phyloP scores from a whole-genome alignment of 2,329 filamentous ascomycete species.

The Berkeleyomyces basicola region DNA sequence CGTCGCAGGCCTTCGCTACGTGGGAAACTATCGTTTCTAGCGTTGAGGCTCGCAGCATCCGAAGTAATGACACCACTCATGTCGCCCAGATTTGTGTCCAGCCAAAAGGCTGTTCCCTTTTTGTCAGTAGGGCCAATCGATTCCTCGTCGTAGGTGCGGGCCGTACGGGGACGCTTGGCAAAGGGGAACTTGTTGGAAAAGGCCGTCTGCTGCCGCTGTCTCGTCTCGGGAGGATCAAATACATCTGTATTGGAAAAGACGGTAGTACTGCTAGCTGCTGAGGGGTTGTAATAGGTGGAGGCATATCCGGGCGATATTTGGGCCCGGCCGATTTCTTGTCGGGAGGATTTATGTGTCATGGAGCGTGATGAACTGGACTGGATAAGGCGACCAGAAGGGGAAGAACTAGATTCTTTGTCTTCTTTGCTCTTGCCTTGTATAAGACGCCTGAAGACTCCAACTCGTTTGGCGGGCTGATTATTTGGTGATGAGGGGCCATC shows the following conservation, averaged over 20 bases:
- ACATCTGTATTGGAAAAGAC: conserved; percentile 10
- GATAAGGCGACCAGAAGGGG: conserved; percentile 18
- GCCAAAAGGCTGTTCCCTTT: conserved; percentile 48
- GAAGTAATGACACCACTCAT: conserved; percentile 49
- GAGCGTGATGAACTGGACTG: conserved; percentile 14
- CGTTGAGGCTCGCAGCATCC: background rate
- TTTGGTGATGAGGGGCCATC: conserved; percentile 21
- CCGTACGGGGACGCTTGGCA: conserved; percentile 35
- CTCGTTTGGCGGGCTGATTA: conserved; percentile 21
- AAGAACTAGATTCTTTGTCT: background rate
- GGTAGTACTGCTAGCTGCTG: background rate
- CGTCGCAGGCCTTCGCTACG: background rate
- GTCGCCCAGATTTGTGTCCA: conserved; percentile 76
- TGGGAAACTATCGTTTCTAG: conserved; percentile 4
- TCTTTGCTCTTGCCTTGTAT: conserved; percentile 12
- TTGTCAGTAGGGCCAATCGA: conserved; percentile 43
- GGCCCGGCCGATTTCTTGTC: conserved; percentile 24
- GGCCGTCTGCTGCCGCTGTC: conserved; percentile 16
- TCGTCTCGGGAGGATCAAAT: conserved; percentile 14
- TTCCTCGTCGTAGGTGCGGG: conserved; percentile 37
- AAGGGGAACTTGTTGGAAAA: conserved; percentile 50
- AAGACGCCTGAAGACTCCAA: conserved; percentile 17
- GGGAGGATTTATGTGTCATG: conserved; percentile 32
- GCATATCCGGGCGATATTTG: conserved; percentile 19
- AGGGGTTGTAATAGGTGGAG: background rate